Evolutionary conservation across 257 asterid genomes (phyloP).

Genomic region (Verbascum thapsus): DNA sequence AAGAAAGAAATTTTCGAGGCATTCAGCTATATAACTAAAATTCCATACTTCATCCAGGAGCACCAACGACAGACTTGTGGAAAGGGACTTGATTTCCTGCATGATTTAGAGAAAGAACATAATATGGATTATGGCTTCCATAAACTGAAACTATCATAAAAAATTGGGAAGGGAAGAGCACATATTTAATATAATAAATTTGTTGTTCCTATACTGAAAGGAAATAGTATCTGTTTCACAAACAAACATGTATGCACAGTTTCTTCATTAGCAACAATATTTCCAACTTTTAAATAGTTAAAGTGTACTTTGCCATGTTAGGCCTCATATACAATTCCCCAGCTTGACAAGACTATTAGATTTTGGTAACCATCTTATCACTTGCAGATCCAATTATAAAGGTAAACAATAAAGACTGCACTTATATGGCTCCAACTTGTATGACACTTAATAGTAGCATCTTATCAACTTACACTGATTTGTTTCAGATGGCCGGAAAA

Average conservation of each 20-base stretch:
- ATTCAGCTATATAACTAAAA: constrained; percentile 24
- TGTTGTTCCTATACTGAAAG: constrained; percentile 2
- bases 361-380: not conserved
- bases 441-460: constrained; percentile 18
- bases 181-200: not conserved
- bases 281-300: constrained; percentile 1
- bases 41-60: constrained; percentile 87
- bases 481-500: constrained; percentile 98
- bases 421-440: not conserved
- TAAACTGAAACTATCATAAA: constrained; percentile 29
- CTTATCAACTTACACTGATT: constrained; percentile 74
- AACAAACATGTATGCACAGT: not conserved
- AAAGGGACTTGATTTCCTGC: constrained; percentile 86
- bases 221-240: not conserved
- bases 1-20: constrained; percentile 18
- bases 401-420: constrained; percentile 13
- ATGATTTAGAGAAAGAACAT: constrained; percentile 30
- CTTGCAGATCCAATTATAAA: not conserved
- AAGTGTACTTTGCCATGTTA: constrained; percentile 11
- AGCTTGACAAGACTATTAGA: constrained; percentile 11
- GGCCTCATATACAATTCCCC: constrained; percentile 15
- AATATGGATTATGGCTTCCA: constrained; percentile 20
- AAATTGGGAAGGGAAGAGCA: constrained; percentile 18
- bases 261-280: constrained; percentile 9
- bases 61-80: constrained; percentile 75